Percentiles rank a stretch among this genome's conserved stretches.
phyloP scores from a whole-genome alignment of 1,139 yeast genomes.

The Candida anutae region DNA sequence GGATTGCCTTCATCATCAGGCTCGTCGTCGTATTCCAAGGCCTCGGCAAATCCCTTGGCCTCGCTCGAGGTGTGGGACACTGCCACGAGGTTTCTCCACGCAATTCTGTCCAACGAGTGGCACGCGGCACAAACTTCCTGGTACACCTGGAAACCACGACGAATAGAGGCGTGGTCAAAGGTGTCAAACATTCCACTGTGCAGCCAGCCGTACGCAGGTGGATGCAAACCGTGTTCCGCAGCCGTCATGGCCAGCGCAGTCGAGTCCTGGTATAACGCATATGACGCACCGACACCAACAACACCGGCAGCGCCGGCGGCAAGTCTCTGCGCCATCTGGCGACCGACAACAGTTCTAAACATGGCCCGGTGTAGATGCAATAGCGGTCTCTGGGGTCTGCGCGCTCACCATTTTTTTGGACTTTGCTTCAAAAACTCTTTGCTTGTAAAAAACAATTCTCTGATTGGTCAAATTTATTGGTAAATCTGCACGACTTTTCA shows the following conservation, averaged over 20 bases:
- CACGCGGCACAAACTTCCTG: conserved; percentile 99
- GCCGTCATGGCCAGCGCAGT: conserved; percentile 96
- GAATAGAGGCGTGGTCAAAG: conserved; percentile 92
- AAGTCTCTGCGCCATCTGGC: conserved; percentile 43
- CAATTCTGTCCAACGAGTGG: conserved; percentile 93
- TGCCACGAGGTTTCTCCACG: conserved; percentile 98
- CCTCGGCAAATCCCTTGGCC: conserved; percentile 92
- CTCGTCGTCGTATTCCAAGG: conserved; percentile 96
- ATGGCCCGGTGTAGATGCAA: too few species aligned
- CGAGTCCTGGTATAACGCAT: conserved; percentile 70
- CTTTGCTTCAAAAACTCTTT: background rate
- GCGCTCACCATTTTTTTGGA: background rate
- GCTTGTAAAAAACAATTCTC: background rate
- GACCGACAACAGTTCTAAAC: background rate
- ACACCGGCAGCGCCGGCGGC: conserved; percentile 60
- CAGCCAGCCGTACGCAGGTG: conserved; percentile 90
- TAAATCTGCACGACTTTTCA: background rate
- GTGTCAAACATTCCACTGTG: conserved; percentile 89
- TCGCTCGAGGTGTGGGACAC: conserved; percentile 90
- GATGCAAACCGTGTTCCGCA: conserved; percentile 97
- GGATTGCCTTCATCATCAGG: conserved; percentile 99
- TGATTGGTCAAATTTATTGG: conserved; percentile 1
- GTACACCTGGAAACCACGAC: conserved; percentile 99
- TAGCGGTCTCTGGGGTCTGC: background rate
- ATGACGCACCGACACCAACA: conserved; percentile 66